Conservation (phyloP, 345 rosid genomes). For the Iberis pinnata region DNA sequence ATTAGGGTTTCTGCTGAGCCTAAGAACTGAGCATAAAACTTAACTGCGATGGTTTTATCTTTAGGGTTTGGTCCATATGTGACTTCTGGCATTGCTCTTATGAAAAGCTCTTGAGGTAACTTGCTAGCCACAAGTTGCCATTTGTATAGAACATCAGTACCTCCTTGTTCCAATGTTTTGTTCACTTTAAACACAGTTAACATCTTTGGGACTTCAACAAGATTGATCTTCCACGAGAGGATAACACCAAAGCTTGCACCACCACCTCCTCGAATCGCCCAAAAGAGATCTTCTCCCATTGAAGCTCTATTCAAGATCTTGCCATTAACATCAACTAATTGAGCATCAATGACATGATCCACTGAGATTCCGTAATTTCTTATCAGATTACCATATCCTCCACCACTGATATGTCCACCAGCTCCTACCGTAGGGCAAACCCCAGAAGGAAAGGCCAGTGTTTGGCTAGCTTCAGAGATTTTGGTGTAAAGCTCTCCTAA, state of each 20-base stretch:
- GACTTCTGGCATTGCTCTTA: conserved; percentile 27
- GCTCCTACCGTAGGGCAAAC: conserved; percentile 39
- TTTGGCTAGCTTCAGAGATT: conserved; percentile 37
- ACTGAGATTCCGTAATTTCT: conserved; percentile 45
- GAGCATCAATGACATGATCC: conserved; percentile 50
- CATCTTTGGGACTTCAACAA: conserved; percentile 41
- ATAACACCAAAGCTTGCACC: conserved; percentile 52
- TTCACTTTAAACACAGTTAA: conserved; percentile 35
- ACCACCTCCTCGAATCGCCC: conserved; percentile 62
- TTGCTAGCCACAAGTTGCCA: conserved; percentile 38
- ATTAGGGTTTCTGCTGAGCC: conserved; percentile 28
- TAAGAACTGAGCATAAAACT: conserved; percentile 35
- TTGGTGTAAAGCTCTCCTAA: conserved; percentile 44
- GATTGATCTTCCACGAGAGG: conserved; percentile 3
- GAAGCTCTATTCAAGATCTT: conserved; percentile 34
- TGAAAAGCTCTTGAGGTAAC: conserved; percentile 30
- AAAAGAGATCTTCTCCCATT: conserved; percentile 50
- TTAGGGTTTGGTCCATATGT: background rate
- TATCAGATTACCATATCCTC: conserved; percentile 53
- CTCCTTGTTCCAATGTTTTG: conserved; percentile 31
- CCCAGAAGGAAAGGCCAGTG: conserved; percentile 43
- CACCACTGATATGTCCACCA: conserved; percentile 47
- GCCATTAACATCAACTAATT: conserved; percentile 40
- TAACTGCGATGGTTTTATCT: conserved; percentile 23
- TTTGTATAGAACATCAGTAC: conserved; percentile 20